phyloP scores from a whole-genome alignment of 495 filamentous ascomycete species.

The Wilcoxina mikolae region DNA sequence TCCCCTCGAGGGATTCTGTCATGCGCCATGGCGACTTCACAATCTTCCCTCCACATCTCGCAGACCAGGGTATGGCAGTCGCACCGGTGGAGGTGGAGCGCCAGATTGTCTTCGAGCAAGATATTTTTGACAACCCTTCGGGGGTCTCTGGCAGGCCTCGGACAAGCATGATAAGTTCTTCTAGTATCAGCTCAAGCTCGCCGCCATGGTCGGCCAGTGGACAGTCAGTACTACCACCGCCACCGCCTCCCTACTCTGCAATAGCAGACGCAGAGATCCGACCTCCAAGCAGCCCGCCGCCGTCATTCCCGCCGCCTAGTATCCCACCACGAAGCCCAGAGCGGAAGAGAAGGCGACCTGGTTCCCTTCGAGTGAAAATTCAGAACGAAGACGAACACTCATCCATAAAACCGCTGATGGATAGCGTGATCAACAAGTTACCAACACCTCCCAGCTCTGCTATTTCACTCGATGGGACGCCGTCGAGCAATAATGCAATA shows the following conservation, averaged over 20 bases:
- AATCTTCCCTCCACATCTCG: background rate
- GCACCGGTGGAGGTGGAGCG: background rate
- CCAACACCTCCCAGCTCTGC: background rate
- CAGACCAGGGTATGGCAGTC: background rate
- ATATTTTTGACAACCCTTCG: background rate
- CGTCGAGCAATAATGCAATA: background rate
- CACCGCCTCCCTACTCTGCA: background rate
- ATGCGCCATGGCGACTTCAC: background rate
- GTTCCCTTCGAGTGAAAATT: background rate
- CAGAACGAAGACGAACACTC: background rate
- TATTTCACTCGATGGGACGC: background rate
- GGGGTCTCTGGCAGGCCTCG: background rate
- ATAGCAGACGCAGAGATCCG: too few relatives aligned
- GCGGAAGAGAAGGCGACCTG: background rate
- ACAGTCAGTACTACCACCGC: background rate
- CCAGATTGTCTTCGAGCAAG: background rate
- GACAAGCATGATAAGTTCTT: background rate
- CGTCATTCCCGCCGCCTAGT: background rate
- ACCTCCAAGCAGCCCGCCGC: background rate
- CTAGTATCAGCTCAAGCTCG: background rate
- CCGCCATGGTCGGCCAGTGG: background rate
- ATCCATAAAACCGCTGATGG: background rate
- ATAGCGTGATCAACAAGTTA: background rate
- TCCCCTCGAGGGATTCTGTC: background rate
- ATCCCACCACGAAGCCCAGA: background rate